Evolutionary conservation across 2,329 filamentous ascomycete species (phyloP).

Genomic region (Sclerotinia sclerotiorum): DNA sequence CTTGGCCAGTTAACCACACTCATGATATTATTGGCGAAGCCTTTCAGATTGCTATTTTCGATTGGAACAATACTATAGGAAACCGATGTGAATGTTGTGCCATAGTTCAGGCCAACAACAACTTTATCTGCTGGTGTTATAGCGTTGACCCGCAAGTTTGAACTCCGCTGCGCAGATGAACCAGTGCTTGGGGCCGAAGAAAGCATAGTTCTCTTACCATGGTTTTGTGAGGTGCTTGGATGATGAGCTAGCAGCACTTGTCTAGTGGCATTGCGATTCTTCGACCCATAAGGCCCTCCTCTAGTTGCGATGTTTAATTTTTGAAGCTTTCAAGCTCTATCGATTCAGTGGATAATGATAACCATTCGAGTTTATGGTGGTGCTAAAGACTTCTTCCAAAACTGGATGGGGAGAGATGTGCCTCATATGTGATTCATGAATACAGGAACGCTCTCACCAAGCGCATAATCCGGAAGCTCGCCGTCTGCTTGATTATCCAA

Average conservation of each 20-base stretch:
- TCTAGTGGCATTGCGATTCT: neutral
- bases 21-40: conserved; percentile 24
- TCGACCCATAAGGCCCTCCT: neutral
- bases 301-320: neutral
- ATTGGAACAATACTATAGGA: conserved; percentile 24
- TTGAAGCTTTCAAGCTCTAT: neutral
- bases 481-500: neutral
- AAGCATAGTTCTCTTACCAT: neutral
- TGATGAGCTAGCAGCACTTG: neutral
- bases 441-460: neutral
- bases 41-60: conserved; percentile 10
- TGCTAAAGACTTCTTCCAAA: neutral
- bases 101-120: conserved; percentile 29
- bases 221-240: neutral
- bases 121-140: conserved; percentile 6
- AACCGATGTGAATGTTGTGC: conserved; percentile 29
- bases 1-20: conserved; percentile 30
- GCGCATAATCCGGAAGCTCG: neutral
- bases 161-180: neutral
- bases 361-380: neutral
- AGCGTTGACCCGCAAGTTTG: neutral
- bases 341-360: neutral
- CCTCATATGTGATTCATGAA: neutral
- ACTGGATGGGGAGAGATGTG: neutral
- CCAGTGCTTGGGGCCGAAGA: neutral